Conservation (phyloP, 371 early-diverging fungal species). For the Mortierella sp. region DNA sequence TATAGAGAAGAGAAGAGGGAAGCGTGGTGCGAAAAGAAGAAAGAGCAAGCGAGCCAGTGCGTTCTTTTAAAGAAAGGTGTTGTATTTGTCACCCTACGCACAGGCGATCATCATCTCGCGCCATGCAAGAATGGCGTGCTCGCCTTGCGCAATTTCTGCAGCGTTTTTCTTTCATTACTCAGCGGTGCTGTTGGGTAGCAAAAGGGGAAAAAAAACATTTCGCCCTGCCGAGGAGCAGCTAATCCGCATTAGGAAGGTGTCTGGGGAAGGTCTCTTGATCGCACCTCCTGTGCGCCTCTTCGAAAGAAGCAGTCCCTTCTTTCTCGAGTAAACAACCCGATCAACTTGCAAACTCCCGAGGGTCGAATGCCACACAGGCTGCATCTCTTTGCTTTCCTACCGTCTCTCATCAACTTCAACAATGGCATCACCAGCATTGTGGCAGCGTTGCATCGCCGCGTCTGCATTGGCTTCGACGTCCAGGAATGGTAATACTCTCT, state of each 20-base stretch:
- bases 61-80: background rate
- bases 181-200: background rate
- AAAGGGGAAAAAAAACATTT: background rate
- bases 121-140: conserved; percentile 4
- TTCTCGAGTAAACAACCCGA: conserved; percentile 1
- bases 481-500: conserved; percentile 42
- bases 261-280: background rate
- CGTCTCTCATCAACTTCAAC: background rate
- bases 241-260: background rate
- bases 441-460: conserved; percentile 46
- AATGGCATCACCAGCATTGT: conserved; percentile 54
- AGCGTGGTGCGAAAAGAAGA: background rate
- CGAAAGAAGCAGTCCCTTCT: background rate
- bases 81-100: background rate
- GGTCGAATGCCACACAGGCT: background rate
- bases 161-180: background rate
- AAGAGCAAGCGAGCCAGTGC: background rate
- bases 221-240: background rate
- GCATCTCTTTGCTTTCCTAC: background rate
- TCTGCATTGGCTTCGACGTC: conserved; percentile 30
- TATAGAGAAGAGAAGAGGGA: background rate
- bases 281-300: background rate
- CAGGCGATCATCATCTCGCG: background rate
- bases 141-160: conserved; percentile 3
- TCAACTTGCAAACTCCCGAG: conserved; percentile 3